A percentile compares a stretch with the other conserved stretches of the same genome.
These are phyloP conservation scores for Ophidiomyces ophidiicola DNA, from an alignment of 2,329 filamentous ascomycete genomes.

Conservation along the genomic window DNA sequence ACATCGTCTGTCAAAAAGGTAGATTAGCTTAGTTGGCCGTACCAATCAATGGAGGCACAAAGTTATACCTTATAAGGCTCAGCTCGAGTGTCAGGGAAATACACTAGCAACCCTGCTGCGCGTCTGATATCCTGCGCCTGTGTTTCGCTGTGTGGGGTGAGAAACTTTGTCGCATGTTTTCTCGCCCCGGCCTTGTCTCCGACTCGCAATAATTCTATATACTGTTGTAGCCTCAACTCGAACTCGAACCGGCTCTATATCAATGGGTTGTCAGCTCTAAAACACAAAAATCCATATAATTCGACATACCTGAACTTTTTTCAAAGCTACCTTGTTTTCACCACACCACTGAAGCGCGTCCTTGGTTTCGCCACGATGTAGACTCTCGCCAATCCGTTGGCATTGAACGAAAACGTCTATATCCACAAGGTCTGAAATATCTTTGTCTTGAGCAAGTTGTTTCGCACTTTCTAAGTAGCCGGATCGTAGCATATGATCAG, in stretches of 20 bases:
- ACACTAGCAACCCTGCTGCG: constrained; percentile 70
- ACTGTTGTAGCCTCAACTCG: constrained; percentile 85
- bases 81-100: constrained; percentile 48
- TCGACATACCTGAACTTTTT: constrained; percentile 61
- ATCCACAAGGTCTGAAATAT: constrained; percentile 72
- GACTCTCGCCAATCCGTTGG: constrained; percentile 60
- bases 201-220: constrained; percentile 74
- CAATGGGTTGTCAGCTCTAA: neutral
- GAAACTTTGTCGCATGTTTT: constrained; percentile 66
- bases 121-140: constrained; percentile 57
- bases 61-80: constrained; percentile 47
- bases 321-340: constrained; percentile 84
- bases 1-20: constrained; percentile 48
- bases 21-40: neutral
- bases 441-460: constrained; percentile 60
- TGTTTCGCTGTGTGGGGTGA: constrained; percentile 56
- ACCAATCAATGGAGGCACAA: neutral
- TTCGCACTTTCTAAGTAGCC: constrained; percentile 70
- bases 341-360: constrained; percentile 82
- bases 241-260: constrained; percentile 71
- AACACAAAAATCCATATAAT: neutral
- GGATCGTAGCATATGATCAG: constrained; percentile 81
- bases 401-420: constrained; percentile 77
- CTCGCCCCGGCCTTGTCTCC: constrained; percentile 59
- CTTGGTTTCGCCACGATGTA: constrained; percentile 57